phyloP scores from a whole-genome alignment of 306 rosid species.

The Corylus heterophylla region DNA sequence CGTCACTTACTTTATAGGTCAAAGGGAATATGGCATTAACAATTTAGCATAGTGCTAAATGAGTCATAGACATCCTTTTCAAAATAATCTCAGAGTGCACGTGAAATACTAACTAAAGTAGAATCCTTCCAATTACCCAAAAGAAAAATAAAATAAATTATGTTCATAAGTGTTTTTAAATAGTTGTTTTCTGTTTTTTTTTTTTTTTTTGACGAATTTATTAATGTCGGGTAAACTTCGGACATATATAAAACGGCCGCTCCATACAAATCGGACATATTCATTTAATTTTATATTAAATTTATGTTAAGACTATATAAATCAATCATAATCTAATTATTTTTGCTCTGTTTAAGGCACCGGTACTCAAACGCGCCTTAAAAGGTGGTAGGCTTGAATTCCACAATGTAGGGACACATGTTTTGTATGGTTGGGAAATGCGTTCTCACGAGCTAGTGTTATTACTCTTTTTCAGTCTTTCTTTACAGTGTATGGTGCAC shows the following conservation, averaged over 20 bases:
- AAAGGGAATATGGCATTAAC: not conserved
- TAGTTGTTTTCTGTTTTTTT: no score
- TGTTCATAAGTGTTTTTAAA: no score
- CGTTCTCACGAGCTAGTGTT: not conserved
- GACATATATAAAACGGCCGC: no score
- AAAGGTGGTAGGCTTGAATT: not conserved
- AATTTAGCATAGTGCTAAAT: conserved; percentile 22
- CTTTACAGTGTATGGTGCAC: conserved; percentile 18
- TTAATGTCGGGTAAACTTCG: no score
- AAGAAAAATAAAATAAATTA: no score
- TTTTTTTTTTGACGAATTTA: no score
- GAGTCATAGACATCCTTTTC: conserved; percentile 12
- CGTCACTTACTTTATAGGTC: conserved; percentile 2
- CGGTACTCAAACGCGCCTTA: not conserved
- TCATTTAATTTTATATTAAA: no score
- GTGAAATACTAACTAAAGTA: not conserved
- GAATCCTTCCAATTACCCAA: not conserved
- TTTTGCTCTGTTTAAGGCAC: not conserved
- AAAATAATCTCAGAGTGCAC: conserved; percentile 2
- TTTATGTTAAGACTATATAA: no score
- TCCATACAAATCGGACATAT: no score
- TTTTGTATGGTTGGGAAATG: no score
- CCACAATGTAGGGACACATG: conserved; percentile 7
- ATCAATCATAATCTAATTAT: no score
- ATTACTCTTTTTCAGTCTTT: not conserved